Conservation (phyloP, 1,139 yeast genomes). For the Sugiyamaella xylanicola region DNA sequence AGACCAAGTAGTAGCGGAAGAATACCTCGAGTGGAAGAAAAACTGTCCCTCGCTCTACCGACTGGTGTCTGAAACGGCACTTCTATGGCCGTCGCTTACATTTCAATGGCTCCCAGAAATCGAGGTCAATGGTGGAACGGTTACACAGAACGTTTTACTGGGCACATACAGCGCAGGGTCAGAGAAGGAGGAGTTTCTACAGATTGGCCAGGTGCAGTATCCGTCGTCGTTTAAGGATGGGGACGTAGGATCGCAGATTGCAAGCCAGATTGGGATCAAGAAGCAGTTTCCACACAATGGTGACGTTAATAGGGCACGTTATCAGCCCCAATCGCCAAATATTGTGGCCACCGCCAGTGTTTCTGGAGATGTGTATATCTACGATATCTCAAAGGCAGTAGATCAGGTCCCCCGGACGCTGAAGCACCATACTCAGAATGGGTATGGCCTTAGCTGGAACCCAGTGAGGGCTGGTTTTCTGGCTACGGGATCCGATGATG, state of each 20-base stretch:
- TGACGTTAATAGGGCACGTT: constrained; percentile 82
- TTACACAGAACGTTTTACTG: constrained; percentile 50
- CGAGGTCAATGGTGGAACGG: too few relatives aligned
- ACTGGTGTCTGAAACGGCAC: constrained; percentile 65
- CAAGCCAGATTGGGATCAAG: constrained; percentile 22
- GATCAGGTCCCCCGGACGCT: constrained; percentile 38
- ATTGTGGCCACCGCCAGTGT: constrained; percentile 78
- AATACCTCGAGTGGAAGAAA: constrained; percentile 90
- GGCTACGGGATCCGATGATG: constrained; percentile 69
- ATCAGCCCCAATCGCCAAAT: constrained; percentile 69
- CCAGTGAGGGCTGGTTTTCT: constrained; percentile 42
- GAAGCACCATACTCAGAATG: constrained; percentile 64
- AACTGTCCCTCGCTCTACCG: constrained; percentile 85
- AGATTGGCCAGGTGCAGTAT: constrained; percentile 67
- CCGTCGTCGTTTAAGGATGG: constrained; percentile 48
- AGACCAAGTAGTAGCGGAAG: constrained; percentile 40
- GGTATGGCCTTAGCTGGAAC: constrained; percentile 74
- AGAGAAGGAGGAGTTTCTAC: constrained; percentile 72
- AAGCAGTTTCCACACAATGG: constrained; percentile 45
- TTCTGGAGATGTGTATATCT: constrained; percentile 66
- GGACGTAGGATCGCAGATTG: constrained; percentile 6
- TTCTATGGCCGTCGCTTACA: constrained; percentile 54
- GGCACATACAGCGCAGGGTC: constrained; percentile 87
- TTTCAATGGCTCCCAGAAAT: constrained; percentile 46
- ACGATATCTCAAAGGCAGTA: constrained; percentile 50